Base-by-base conservation (phyloP, 495 filamentous ascomycete genomes). In the Penicillium goetzii region DNA sequence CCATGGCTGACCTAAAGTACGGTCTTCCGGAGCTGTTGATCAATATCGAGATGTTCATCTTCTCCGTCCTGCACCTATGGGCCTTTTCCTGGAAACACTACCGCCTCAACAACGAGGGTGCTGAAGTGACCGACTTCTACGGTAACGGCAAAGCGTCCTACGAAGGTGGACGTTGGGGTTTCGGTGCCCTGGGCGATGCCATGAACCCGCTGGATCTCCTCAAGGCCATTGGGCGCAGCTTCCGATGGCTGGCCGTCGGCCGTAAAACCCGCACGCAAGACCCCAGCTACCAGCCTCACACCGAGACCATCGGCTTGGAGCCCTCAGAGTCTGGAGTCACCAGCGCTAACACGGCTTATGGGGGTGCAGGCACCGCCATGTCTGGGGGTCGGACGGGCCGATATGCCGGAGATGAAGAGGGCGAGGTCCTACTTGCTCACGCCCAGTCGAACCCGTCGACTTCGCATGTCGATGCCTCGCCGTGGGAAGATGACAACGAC, bases 31-130 rank as follows among this genome's bases (percentile, higher is more conserved):
- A 87, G 19, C 76, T 96, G 28, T 77, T 96, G 33, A 85, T 94
- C 54, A 93, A 90, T 73, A 83, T 95, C 56, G 92, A 97, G 77
- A 97, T 97, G 92, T 86, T 90, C 26, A 80, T 91, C 43, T 96
- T 97, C 68, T 79, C 88, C 14, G 69, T 92, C 41, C 75, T 97
- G 33, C 92, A 97, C 66, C 74, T 94, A 8, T 96, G 87, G 83
- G 91, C 93, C 3, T 97, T 96, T 68, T 83, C 90, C 0, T 95
- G 86, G 81, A 82, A 83, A 58, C 85, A 84, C 10, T 96, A 96
- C 74, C 72, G 74, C 38, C 69, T 81, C 17, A 56, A 61, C 19
- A 68, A 59, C 26, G 65, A 69, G 55, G 55, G 79, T 25, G 69
- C 73, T 36, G 80, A 80, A 56, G 76, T 78, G 32, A 81, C 82